phyloP scores from a whole-genome alignment of 805 yeast genomes.

The Teunomyces kruisii region DNA sequence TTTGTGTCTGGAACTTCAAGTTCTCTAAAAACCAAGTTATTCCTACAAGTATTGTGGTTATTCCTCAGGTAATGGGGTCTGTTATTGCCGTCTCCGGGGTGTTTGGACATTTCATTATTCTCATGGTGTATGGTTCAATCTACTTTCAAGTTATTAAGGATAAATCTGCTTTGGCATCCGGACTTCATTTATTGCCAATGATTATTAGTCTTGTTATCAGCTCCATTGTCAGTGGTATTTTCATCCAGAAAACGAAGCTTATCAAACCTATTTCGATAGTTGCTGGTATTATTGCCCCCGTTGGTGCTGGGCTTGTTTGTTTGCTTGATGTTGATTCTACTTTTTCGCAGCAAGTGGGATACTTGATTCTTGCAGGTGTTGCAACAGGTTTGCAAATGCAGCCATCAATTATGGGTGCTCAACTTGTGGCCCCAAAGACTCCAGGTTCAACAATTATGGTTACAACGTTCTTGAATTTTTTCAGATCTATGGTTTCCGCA shows the following conservation, averaged over 20 bases:
- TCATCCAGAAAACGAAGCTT: slow-evolving; percentile 35
- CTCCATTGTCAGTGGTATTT: slow-evolving; percentile 37
- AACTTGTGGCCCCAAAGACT: slow-evolving; percentile 50
- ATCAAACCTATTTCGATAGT: slow-evolving; percentile 42
- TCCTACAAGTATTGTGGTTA: slow-evolving; percentile 15
- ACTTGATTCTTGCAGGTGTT: slow-evolving; percentile 47
- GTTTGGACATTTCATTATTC: slow-evolving; percentile 19
- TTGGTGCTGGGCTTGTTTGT: slow-evolving; percentile 46
- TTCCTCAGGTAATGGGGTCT: slow-evolving; percentile 15
- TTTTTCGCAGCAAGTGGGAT: slow-evolving; percentile 39
- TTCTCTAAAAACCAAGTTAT: slow-evolving; percentile 18
- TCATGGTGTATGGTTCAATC: slow-evolving; percentile 33
- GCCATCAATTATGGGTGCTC: slow-evolving; percentile 43
- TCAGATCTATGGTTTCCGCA: slow-evolving; percentile 47
- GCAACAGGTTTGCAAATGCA: slow-evolving; percentile 50
- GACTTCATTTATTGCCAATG: slow-evolving; percentile 44
- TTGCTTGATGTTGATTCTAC: slow-evolving; percentile 42
- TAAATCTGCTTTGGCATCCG: slow-evolving; percentile 43
- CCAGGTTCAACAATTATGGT: slow-evolving; percentile 51
- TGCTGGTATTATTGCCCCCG: slow-evolving; percentile 34
- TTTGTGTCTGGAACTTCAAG: slow-evolving; percentile 18
- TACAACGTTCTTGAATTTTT: slow-evolving; percentile 45
- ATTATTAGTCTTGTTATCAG: slow-evolving; percentile 39
- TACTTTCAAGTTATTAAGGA: slow-evolving; percentile 51
- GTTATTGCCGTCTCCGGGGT: slow-evolving; percentile 12